Evolutionary conservation across 352 stramenopile species (phyloP).

Genomic region (Phytophthora sojae): DNA sequence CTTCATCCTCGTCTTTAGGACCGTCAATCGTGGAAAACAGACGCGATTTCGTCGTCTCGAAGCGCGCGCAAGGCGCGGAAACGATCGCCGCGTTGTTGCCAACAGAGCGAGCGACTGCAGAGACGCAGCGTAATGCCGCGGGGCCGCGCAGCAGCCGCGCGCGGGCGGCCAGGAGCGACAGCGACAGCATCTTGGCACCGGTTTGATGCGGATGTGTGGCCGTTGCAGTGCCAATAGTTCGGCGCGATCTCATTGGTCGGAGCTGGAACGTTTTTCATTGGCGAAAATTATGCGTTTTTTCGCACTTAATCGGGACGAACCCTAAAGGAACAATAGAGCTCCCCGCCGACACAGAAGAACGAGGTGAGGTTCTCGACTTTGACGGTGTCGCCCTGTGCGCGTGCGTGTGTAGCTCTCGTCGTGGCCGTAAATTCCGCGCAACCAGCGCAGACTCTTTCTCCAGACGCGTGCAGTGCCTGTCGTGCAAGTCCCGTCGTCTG

Average conservation of each 20-base stretch:
- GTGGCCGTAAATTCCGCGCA: neutral
- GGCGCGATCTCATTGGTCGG: neutral
- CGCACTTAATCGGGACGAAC: constrained; percentile 22
- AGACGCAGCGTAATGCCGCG: neutral
- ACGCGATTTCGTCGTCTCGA: constrained; percentile 5
- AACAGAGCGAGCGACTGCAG: constrained; percentile 5
- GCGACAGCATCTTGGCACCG: constrained; percentile 29
- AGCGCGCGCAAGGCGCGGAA: neutral
- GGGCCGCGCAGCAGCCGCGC: constrained; percentile 18
- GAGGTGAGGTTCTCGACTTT: constrained; percentile 10
- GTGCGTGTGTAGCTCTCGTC: constrained; percentile 19
- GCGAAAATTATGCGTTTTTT: neutral
- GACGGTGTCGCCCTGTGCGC: constrained; percentile 18
- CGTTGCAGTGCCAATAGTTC: neutral
- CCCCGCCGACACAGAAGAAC: constrained; percentile 14
- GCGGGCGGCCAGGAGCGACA: constrained; percentile 9
- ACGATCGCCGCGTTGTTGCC: neutral
- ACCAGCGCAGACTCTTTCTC: constrained; percentile 1
- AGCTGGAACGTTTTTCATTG: constrained; percentile 1
- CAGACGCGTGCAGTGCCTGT: constrained; percentile 19
- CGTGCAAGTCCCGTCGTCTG: neutral
- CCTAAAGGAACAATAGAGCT: constrained; percentile 19
- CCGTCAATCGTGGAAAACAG: constrained; percentile 18
- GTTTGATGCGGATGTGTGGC: constrained; percentile 16
- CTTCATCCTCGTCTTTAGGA: constrained; percentile 25